Conservation (phyloP, 345 rosid species). For the Luvunga scandens region DNA sequence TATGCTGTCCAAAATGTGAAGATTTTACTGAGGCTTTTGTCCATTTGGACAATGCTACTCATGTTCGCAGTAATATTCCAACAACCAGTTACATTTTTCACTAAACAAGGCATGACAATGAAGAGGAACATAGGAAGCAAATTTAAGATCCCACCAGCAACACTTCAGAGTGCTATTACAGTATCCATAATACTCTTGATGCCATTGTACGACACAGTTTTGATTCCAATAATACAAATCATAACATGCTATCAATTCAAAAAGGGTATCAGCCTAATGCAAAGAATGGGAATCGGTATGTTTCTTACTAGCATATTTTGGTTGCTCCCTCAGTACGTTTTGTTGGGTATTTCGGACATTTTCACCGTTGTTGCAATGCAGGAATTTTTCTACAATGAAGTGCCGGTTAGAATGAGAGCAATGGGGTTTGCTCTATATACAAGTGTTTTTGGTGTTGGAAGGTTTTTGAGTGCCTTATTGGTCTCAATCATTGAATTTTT, state of each 20-base stretch:
- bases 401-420: slow-evolving; percentile 76
- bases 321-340: slow-evolving; percentile 81
- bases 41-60: slow-evolving; percentile 89
- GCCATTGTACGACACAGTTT: slow-evolving; percentile 65
- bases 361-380: slow-evolving; percentile 98
- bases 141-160: slow-evolving; percentile 90
- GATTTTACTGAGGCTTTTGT: slow-evolving; percentile 55
- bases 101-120: slow-evolving; percentile 96
- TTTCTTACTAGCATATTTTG: slow-evolving; percentile 69
- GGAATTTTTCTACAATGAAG: slow-evolving; percentile 89
- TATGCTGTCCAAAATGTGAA: slow-evolving; percentile 37
- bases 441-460: slow-evolving; percentile 88
- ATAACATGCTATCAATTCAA: slow-evolving; percentile 31
- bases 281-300: slow-evolving; percentile 93
- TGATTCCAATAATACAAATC: slow-evolving; percentile 49
- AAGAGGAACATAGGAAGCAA: slow-evolving; percentile 57
- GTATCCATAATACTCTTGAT: slow-evolving; percentile 79
- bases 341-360: slow-evolving; percentile 78
- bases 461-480: slow-evolving; percentile 79
- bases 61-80: slow-evolving; percentile 90
- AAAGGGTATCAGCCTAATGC: slow-evolving; percentile 60
- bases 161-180: slow-evolving; percentile 81
- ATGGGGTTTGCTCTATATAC: slow-evolving; percentile 92
- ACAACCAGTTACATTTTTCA: slow-evolving; percentile 82
- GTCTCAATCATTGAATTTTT: slow-evolving; percentile 52